Evolutionary conservation across 2,329 filamentous ascomycete species (phyloP).

Genomic region (Colletotrichum cordylinicola): DNA sequence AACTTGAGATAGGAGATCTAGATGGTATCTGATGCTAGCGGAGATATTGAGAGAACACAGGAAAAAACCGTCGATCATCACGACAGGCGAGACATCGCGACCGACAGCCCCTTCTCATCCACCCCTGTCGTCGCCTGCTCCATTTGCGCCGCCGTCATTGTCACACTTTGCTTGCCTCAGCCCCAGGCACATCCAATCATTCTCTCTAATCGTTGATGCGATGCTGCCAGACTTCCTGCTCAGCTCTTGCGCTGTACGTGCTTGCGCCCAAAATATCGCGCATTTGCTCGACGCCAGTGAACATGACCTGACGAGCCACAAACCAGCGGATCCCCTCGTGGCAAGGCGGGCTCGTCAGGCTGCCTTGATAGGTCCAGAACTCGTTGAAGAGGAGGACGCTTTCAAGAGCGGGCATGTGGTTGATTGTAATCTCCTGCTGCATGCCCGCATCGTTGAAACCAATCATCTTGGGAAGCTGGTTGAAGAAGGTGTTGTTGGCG

Average conservation of each 20-base stretch:
- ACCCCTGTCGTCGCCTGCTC: neutral
- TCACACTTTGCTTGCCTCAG: neutral
- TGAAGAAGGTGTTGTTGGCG: conserved; percentile 41
- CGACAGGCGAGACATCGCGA: neutral
- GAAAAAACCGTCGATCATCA: neutral
- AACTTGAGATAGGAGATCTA: neutral
- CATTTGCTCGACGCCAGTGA: conserved; percentile 52
- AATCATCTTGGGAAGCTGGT: conserved; percentile 45
- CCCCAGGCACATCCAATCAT: neutral
- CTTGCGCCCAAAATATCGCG: conserved; percentile 47
- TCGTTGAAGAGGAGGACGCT: conserved; percentile 44
- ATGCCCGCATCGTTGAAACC: conserved; percentile 38
- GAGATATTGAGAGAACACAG: neutral
- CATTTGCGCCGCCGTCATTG: neutral
- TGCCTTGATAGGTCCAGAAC: conserved; percentile 55
- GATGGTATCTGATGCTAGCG: neutral
- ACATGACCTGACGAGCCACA: conserved; percentile 30
- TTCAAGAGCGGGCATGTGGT: conserved; percentile 36
- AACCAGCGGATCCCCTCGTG: conserved; percentile 52
- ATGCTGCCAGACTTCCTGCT: conserved; percentile 54
- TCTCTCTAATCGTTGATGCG: conserved; percentile 42
- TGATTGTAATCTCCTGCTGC: conserved; percentile 25
- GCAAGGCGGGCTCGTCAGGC: conserved; percentile 52
- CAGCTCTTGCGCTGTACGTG: conserved; percentile 47
- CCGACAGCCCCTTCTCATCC: neutral